Evolutionary conservation across 2,329 filamentous ascomycete species (phyloP), one percentile per base, ranked within the genome.

Genomic region (Thyridium curvatum): DNA sequence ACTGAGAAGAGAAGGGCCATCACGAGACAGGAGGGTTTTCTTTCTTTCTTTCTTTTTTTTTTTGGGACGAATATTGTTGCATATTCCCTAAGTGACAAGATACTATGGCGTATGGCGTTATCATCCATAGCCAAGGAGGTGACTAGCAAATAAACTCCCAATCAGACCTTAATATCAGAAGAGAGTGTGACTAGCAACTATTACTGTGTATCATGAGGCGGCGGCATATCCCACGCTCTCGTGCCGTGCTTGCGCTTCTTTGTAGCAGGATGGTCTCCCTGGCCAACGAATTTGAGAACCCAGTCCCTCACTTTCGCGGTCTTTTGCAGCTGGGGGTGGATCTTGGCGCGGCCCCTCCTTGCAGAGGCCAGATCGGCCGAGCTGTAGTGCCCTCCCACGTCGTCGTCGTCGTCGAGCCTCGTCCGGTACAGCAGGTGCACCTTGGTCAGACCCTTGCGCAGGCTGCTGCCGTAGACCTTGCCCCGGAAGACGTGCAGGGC

Each of bases 401-500:
- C 10, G 54, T 74, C 79, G 30, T 54, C 69, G 48, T 63, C 65
- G 41, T 74, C 72, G 8, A 74, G 53, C 43, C 62, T 69, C 40
- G 68, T 63, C 16, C 78, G 71, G 50, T 78, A 78, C 14, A 94
- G 61, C 32, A 94, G 61, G 45, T 81, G 72, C 18, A 91, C 65
- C 44, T 73, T 78, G 4, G 86, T 90, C 50, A 85, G 72, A 8
- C 79, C 78, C 46, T 75, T 76, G 18, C 84, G 77, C 45, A 96
- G 63, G 52, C 84, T 93, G 57, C 94, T 85, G 0, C 91, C 90
- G 51, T 93, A 89, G 1, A 96, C 90, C 50, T 76, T 82, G 34
- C 79, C 77, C 37, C 74, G 74, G 56, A 91, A 97, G 4, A 79
- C 77, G 38, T 79, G 78, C 37, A 97, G 67, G 1, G 84, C 88